These are phyloP conservation scores for Lactarius sp. DNA, from an alignment of 768 basidiomycete species.

Conservation along the genomic window DNA sequence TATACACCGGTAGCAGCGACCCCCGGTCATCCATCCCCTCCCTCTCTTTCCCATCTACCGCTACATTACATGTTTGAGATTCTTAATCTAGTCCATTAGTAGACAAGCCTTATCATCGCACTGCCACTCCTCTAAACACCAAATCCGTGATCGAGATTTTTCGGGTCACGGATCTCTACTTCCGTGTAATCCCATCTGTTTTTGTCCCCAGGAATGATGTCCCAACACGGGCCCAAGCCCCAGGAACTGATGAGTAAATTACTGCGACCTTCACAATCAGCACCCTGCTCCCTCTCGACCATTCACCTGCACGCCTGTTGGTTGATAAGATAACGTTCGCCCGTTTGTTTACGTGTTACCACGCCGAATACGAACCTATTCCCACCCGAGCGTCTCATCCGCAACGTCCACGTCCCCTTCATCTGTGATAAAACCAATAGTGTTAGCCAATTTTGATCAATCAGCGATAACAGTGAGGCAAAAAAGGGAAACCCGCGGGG, in stretches of 20 bases:
- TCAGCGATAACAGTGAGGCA: conserved; percentile 10
- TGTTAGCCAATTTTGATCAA: conserved; percentile 9
- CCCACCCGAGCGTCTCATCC: conserved; percentile 24
- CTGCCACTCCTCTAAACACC: conserved; percentile 17
- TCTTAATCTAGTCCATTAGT: background rate
- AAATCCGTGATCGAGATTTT: conserved; percentile 17
- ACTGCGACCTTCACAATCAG: conserved; percentile 15
- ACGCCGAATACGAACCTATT: conserved; percentile 12
- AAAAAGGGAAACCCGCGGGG: conserved; percentile 13
- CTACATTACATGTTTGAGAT: background rate
- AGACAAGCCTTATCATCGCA: conserved; percentile 11
- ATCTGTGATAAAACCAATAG: conserved; percentile 15
- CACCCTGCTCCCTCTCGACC: background rate
- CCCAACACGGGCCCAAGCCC: background rate
- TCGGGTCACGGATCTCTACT: background rate
- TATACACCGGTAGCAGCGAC: background rate
- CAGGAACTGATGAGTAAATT: background rate
- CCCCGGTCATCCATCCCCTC: background rate
- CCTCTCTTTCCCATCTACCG: background rate
- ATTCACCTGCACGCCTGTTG: conserved; percentile 17
- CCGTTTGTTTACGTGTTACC: conserved; percentile 22
- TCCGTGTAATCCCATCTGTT: conserved; percentile 8
- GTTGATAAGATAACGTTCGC: conserved; percentile 24
- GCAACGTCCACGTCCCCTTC: conserved; percentile 21
- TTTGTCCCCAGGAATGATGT: background rate